Evolutionary conservation across 768 basidiomycete species (phyloP), one percentile per base, ranked within the genome.

Genomic region (Paxillus rubicundulus): DNA sequence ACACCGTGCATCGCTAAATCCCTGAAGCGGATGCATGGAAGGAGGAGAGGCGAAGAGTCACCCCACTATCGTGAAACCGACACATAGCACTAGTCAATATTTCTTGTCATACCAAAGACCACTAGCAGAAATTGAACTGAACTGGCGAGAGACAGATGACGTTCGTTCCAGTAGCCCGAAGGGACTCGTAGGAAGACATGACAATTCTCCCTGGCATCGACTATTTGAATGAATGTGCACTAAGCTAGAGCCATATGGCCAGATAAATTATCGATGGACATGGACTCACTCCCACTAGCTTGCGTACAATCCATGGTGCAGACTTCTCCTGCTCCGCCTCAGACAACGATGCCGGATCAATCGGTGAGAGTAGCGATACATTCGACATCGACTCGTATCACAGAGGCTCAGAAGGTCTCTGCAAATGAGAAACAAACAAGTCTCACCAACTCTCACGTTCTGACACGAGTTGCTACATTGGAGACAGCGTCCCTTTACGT

Each of bases 61-160:
- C 82, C 82, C 82, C 83, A 84, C 79, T 84, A 56, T 39, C 18
- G 21, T 56, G 4, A 24, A 32, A 38, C 32, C 44, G 36, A 14
- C 37, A 41, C 27, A 21, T 47, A 56, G 47, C 37, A 41, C 40
- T 32, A 9, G 45, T 50, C 17, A 27, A 42, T 14, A 28, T 8
- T 34, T 45, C 43, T 16, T 28, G 18, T 36, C 43, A 53, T 3
- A 9, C 24, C 53, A 34, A 16, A 28, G 20, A 51, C 21, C 41
- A 27, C 12, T 14, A 21, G 14, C 42, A 45, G 8, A 38, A 40
- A 30, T 27, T 21, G 21, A 21, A 32, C 70, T 78, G 57, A 59
- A 84, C 81, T 45, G 83, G 82, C 16, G 82, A 84, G 33, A 85
- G 75, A 62, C 84, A 86, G 6, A 84, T 63, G 13, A 84, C 74